Evolutionary conservation across 2,329 filamentous ascomycete genomes (phyloP), one percentile per base, ranked within the genome.

Genomic region (Elsinoe australis): DNA sequence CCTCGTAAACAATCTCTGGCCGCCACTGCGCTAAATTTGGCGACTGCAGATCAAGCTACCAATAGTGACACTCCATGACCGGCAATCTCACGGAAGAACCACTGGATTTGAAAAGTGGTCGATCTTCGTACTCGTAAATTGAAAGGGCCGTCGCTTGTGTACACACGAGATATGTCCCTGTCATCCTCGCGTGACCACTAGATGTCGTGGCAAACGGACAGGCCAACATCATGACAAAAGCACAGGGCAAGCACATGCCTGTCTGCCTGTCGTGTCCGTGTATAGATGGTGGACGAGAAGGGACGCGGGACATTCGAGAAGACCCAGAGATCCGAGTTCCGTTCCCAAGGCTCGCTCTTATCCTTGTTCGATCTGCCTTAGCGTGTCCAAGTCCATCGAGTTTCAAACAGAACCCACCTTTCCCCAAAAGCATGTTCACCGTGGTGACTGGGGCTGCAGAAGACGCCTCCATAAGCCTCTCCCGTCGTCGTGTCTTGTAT

Each of bases 51-150:
- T 7, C 29, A 26, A 44, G 29, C 39, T 44, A 44, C 39, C 39
- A 44, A 44, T 44, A 44, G 39, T 44, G 39, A 44, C 26, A 44
- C 39, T 29, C 39, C 39, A 44, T 44, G 39, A 44, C 39, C 24
- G 26, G 39, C 15, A 44, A 32, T 44, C 39, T 29, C 28, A 10
- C 24, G 26, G 28, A 44, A 44, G 39, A 24, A 32, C 39, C 35
- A 39, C 14, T 19, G 8, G 24, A 39, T 24, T 39, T 39, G 18
- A 22, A 39, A 26, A 39, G n/a, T 35, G 32, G 32, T 17, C n/a
- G 6, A 35, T 35, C 32, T 17, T 14, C 32, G 9, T 17, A n/a
- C n/a, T n/a, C n/a, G n/a, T n/a, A n/a, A n/a, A n/a, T n/a, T n/a
- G n/a, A n/a, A n/a, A n/a, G n/a, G n/a, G n/a, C n/a, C n/a, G n/a